phyloP scores from a whole-genome alignment of 495 filamentous ascomycete genomes.

The Lepidopterella palustris region DNA sequence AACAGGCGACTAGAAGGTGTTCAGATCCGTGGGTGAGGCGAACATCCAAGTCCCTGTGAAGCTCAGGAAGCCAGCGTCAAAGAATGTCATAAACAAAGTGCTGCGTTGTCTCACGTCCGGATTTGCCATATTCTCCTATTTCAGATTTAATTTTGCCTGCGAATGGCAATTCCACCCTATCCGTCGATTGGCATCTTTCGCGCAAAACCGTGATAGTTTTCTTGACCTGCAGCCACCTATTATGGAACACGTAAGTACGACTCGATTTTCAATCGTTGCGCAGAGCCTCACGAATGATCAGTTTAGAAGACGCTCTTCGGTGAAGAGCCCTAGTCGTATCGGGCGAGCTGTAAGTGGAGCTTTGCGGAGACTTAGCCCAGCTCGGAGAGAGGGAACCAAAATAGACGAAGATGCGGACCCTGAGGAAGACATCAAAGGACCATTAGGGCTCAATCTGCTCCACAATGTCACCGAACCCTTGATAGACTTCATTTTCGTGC shows the following conservation, averaged over 20 bases:
- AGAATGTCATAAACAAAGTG: too few relatives aligned
- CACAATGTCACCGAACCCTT: background rate
- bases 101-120: background rate
- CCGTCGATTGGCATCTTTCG: background rate
- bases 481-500: conserved; percentile 11
- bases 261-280: background rate
- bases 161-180: background rate
- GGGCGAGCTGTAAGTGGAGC: background rate
- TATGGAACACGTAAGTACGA: background rate
- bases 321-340: background rate
- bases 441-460: background rate
- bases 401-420: background rate
- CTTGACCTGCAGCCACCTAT: background rate
- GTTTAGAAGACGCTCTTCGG: background rate
- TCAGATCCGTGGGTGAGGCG: too few relatives aligned
- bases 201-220: background rate
- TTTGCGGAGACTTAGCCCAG: background rate
- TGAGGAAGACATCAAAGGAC: conserved; percentile 1
- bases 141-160: background rate
- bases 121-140: background rate
- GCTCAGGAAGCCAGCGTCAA: too few relatives aligned
- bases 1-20: too few relatives aligned
- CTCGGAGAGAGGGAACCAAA: background rate
- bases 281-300: background rate
- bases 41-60: too few relatives aligned